These are phyloP conservation scores for Chromosphaera perkinsii DNA, from an alignment of 208 protist species.

Conservation along the genomic window DNA sequence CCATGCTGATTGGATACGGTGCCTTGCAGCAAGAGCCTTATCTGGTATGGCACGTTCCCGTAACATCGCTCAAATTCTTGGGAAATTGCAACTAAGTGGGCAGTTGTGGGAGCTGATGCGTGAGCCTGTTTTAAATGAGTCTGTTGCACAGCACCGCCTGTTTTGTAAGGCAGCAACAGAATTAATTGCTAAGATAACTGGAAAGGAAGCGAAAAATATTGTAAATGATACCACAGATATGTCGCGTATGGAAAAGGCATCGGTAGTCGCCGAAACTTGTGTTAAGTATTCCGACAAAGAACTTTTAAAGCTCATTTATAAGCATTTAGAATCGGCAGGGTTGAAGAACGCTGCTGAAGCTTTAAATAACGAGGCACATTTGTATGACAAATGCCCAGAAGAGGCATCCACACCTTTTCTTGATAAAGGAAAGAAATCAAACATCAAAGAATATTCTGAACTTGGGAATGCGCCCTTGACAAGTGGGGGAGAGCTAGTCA, in stretches of 20 bases:
- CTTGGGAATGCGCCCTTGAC: no score
- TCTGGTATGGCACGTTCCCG: constrained; percentile 12
- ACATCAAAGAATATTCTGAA: no score
- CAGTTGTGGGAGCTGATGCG: constrained; percentile 27
- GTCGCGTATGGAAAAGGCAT: constrained; percentile 8
- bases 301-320: constrained; percentile 13
- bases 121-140: constrained; percentile 23
- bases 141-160: not conserved
- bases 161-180: constrained; percentile 3
- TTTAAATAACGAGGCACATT: not conserved
- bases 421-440: no score
- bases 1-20: constrained; percentile 23
- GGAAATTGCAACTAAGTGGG: constrained; percentile 27
- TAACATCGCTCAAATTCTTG: constrained; percentile 24
- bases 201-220: constrained; percentile 4
- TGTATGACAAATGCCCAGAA: not conserved
- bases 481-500: no score
- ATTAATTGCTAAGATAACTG: constrained; percentile 22
- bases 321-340: constrained; percentile 14
- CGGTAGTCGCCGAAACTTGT: constrained; percentile 23
- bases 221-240: constrained; percentile 13
- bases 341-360: constrained; percentile 1
- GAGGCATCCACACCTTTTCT: no score
- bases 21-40: constrained; percentile 24
- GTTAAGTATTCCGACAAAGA: constrained; percentile 25